Evolutionary conservation across 305 asterid species (phyloP), one percentile per base, ranked within the genome.

Genomic region (Petunia hybrid): DNA sequence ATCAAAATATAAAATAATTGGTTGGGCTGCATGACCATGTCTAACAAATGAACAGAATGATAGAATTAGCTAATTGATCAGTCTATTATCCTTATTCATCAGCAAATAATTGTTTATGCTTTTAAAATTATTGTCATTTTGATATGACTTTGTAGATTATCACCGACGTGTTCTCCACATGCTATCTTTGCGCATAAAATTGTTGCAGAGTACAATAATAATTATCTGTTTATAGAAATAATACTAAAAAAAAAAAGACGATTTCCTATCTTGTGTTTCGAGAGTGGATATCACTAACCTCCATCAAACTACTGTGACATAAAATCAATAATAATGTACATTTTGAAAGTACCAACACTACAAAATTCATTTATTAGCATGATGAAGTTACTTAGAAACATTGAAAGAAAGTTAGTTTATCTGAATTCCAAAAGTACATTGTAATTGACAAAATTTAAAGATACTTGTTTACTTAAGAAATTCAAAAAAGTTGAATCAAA

Each of bases 91-190:
- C 13, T 4, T 73, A 73, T 73, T 36, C 78, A 73, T 36, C 2
- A 51, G 46, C 14, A 1, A 36, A 51, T 73, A 36, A 13, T 73
- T 35, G 1, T 48, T 60, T 71, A 31, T 48, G 45, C 6, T 35
- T 71, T 71, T 35, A 48, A 51, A 73, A 42, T 73, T 73, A 35
- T 12, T 48, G 62, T 48, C 12, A 71, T 71, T 48, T 12, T 9
- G 35, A 41, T 13, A 71, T 35, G 36, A 1, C 43, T 31, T 22
- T 10, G 43, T 5, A 71, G 48, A 59, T n/a, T 46, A 61, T 81
- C 8, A 46, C 48, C 22, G 22, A 81, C 84, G 67, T 74, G 80
- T 62, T 7, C 80, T 74, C 84, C 76, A 62, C 76, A 38, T 81
- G 74, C 22, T n/a, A 43, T 71, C 48, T 67, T 73, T 45, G 14